phyloP scores from a whole-genome alignment of 257 asterid genomes.

The Euphrasia confusa region DNA sequence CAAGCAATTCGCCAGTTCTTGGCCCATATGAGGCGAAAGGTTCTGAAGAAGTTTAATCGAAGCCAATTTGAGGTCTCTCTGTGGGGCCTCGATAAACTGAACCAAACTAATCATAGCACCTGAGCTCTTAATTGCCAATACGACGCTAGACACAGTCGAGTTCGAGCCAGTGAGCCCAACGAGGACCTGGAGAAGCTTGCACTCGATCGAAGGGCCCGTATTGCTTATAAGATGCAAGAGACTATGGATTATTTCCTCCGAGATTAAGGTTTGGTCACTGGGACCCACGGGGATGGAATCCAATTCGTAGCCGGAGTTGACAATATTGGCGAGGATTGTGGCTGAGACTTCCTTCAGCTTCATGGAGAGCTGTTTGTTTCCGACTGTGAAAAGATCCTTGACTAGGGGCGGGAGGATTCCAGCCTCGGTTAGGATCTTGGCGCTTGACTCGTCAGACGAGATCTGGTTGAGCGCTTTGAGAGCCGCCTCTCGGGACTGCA shows the following conservation, averaged over 20 bases:
- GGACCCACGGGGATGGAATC: constrained; percentile 73
- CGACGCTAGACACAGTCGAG: constrained; percentile 55
- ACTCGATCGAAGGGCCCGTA: constrained; percentile 91
- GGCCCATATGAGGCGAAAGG: constrained; percentile 87
- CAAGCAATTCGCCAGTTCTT: constrained; percentile 65
- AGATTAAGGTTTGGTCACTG: constrained; percentile 68
- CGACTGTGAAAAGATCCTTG: constrained; percentile 77
- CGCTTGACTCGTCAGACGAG: constrained; percentile 79
- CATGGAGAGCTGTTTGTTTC: constrained; percentile 63
- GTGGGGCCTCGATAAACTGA: constrained; percentile 91
- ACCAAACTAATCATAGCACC: constrained; percentile 86
- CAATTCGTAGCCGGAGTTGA: constrained; percentile 74
- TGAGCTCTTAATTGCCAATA: constrained; percentile 74
- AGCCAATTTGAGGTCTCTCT: constrained; percentile 72
- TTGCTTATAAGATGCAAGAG: constrained; percentile 83
- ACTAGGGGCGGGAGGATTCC: constrained; percentile 95
- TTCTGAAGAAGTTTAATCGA: constrained; percentile 76
- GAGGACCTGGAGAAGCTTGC: constrained; percentile 88
- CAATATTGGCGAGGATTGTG: constrained; percentile 76
- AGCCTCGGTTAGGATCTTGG: constrained; percentile 71
- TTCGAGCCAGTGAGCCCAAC: constrained; percentile 75
- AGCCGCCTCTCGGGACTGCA: constrained; percentile 79
- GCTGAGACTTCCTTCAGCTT: constrained; percentile 85
- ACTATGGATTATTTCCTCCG: constrained; percentile 74
- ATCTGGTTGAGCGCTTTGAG: constrained; percentile 80